Conservation (phyloP, 2,329 filamentous ascomycete species). For the Eurotiales sp. region DNA sequence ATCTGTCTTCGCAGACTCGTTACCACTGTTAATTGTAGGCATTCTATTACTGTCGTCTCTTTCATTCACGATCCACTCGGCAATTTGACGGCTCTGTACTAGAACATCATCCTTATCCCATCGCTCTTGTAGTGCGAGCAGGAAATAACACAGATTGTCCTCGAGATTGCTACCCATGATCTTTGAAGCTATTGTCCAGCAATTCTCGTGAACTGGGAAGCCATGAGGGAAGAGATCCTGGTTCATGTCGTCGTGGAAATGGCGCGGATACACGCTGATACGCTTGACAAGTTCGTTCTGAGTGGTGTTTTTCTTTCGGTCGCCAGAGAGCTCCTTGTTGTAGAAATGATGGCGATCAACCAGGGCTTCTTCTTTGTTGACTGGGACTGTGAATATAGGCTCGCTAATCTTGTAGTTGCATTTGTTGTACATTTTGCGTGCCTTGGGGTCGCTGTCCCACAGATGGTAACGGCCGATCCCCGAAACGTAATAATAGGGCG, state of each 20-base stretch:
- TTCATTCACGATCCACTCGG: conserved; percentile 9
- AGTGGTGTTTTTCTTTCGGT: not conserved
- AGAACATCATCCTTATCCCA: not conserved
- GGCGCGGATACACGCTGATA: conserved; percentile 7
- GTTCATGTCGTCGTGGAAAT: conserved; percentile 6
- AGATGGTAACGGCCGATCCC: conserved; percentile 10
- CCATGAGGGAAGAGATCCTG: conserved; percentile 8
- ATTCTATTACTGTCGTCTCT: not conserved
- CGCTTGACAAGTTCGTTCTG: not conserved
- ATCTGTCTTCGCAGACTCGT: too few relatives aligned
- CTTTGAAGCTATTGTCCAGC: conserved; percentile 7
- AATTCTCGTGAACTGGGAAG: conserved; percentile 11
- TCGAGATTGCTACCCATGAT: conserved; percentile 7
- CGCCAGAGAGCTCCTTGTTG: conserved; percentile 3
- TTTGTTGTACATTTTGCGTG: conserved; percentile 7
- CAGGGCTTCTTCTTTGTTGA: conserved; percentile 1
- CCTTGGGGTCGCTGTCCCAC: conserved; percentile 12
- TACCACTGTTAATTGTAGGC: too few relatives aligned
- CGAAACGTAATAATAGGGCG: conserved; percentile 8
- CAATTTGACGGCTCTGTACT: not conserved
- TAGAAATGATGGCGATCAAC: conserved; percentile 10
- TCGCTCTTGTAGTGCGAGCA: not conserved
- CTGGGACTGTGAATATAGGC: conserved; percentile 9
- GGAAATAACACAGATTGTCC: not conserved
- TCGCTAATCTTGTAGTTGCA: not conserved